Base-by-base conservation (phyloP, 306 rosid species). In the Boehmeria nivea region DNA sequence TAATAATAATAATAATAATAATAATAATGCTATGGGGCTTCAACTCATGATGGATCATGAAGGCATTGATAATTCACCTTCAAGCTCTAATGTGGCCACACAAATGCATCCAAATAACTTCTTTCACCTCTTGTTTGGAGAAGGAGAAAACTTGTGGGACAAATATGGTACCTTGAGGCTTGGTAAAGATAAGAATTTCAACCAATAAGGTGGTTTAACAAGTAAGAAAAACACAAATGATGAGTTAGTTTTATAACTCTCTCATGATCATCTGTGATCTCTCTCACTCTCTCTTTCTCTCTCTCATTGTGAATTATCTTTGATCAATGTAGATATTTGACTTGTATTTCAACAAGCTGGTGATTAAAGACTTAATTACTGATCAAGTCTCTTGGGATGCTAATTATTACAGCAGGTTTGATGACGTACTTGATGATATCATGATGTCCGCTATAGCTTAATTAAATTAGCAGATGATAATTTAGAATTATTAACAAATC, bases 41-140 rank as follows among this genome's bases (percentile, higher is more conserved):
- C 79, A 69, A 67, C 66, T 77, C 44, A 80, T 66, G 45, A 78
- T n/a, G n/a, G n/a, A n/a, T n/a, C n/a, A 70, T 68, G 82, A 68
- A 47, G 72, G 66, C 44, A 48, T 79, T n/a, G 45, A 40, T 31
- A 31, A 31, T 66, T 70, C 77, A 33, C 68, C 78, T 49, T 73
- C 72, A 51, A 48, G 72, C 21, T 64, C 73, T 48, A 62, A 58
- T 8, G 47, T 51, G 22, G 51, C 48, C 18, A 37, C 61, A 12
- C 61, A 51, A 26, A 64, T 65, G 64, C 51, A 62, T 37, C 36
- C 72, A 25, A 68, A 22, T 43, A 68, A 21, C 52, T 48, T 59
- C 60, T 67, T 63, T 57, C 49, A 45, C 40, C 52, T 73, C 51
- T 47, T 62, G 43, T 26, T 28, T 12, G 62, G 45, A n/a, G 59